These are phyloP conservation scores for Paxillus rubicundulus DNA, from an alignment of 768 basidiomycete species.

Conservation along the genomic window DNA sequence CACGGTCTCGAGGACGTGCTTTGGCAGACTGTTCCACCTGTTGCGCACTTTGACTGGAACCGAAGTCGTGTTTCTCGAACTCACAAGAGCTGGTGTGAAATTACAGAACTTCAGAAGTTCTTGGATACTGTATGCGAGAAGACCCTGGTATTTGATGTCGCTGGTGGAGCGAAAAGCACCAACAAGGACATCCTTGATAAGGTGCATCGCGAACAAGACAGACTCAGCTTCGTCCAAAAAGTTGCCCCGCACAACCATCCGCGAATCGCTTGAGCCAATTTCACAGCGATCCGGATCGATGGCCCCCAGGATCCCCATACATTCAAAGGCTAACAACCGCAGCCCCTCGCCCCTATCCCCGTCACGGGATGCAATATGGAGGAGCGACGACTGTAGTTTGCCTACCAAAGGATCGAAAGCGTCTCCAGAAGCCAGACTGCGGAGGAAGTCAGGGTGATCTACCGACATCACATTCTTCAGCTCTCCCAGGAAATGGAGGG, in stretches of 20 bases:
- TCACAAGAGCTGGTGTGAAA: conserved; percentile 76
- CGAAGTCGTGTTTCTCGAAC: conserved; percentile 45
- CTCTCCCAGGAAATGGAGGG: conserved; percentile 70
- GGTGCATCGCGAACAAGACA: conserved; percentile 75
- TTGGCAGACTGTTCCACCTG: conserved; percentile 77
- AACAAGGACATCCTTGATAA: conserved; percentile 83
- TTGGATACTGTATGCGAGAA: conserved; percentile 89
- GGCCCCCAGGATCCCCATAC: conserved; percentile 88
- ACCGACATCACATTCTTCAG: conserved; percentile 61
- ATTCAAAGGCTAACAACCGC: conserved; percentile 77
- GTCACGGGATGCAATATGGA: conserved; percentile 72
- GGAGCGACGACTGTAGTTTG: conserved; percentile 60
- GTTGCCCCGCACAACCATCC: conserved; percentile 75
- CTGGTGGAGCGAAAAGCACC: conserved; percentile 91
- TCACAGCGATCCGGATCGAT: conserved; percentile 93
- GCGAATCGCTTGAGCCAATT: conserved; percentile 51
- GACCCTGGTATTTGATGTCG: conserved; percentile 87
- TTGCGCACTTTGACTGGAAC: conserved; percentile 65
- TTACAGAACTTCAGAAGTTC: conserved; percentile 84
- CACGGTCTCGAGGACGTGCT: conserved; percentile 81
- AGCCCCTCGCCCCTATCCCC: conserved; percentile 69
- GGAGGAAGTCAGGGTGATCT: conserved; percentile 52
- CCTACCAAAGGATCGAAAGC: conserved; percentile 78
- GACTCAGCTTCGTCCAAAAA: conserved; percentile 79
- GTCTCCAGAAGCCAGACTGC: conserved; percentile 74